These are phyloP conservation scores for Escovopsis sp. DNA, from an alignment of 2,329 filamentous ascomycete genomes.

Conservation along the genomic window DNA sequence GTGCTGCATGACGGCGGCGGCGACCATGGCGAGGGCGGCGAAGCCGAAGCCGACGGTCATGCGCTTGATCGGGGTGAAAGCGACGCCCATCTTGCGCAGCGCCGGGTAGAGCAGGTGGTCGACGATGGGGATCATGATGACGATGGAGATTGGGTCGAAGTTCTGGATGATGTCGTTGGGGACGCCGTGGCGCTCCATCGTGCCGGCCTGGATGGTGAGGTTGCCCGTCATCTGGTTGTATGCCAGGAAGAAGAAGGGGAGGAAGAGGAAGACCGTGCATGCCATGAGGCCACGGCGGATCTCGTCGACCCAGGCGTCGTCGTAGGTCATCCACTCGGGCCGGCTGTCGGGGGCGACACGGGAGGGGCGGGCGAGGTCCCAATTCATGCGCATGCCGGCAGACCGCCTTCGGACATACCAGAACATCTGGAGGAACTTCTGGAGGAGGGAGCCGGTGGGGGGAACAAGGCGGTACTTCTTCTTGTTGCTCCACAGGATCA, in stretches of 20 bases:
- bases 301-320: slow-evolving; percentile 72
- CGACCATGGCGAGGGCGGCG: slow-evolving; percentile 45
- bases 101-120: slow-evolving; percentile 55
- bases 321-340: slow-evolving; percentile 65
- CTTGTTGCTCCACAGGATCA: slow-evolving; percentile 45
- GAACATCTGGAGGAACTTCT: slow-evolving; percentile 49
- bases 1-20: slow-evolving; percentile 39
- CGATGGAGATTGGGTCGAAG: slow-evolving; percentile 58
- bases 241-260: slow-evolving; percentile 45
- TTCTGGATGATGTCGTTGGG: slow-evolving; percentile 69
- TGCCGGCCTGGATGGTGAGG: slow-evolving; percentile 46
- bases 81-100: slow-evolving; percentile 45
- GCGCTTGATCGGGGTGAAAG: slow-evolving; percentile 61
- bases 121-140: slow-evolving; percentile 59
- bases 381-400: slow-evolving; percentile 50
- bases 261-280: slow-evolving; percentile 57
- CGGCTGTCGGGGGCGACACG: slow-evolving; percentile 37
- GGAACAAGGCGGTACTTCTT: slow-evolving; percentile 45
- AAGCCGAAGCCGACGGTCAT: slow-evolving; percentile 57
- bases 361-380: slow-evolving; percentile 55
- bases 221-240: slow-evolving; percentile 48
- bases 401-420: slow-evolving; percentile 45
- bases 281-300: slow-evolving; percentile 54
- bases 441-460: slow-evolving; percentile 56
- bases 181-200: slow-evolving; percentile 51